Base-by-base conservation (phyloP, 768 basidiomycete species). In the Pisolithus orientalis region DNA sequence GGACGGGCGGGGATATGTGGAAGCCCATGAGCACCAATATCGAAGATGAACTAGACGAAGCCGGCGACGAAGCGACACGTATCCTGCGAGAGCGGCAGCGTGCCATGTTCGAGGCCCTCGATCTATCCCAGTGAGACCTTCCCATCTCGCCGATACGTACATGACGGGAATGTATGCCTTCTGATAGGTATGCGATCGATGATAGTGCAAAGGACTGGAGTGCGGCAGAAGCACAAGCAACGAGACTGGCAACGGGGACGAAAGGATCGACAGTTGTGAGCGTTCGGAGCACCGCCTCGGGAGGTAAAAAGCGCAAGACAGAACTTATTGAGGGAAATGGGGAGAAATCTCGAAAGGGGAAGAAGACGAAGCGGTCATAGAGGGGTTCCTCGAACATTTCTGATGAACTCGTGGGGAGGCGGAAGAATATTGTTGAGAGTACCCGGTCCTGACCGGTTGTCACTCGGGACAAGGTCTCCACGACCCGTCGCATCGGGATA, bases 21-120 rank as follows among this genome's bases (percentile, higher is more conserved):
- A 68, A 75, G 62, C 75, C 78, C 2, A 69, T 81, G 25, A 60
- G 72, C 47, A 65, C 64, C 6, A 69, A 65, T 14, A 65, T 91
- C 8, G 80, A 82, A 43, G 79, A 83, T 7, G 90, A 94, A 61
- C 70, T 92, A 11, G 75, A 87, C 21, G 84, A 85, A 55, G 93
- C 89, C 0, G 94, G 89, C 0, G 79, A 83, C 55, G 79, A 80
- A 56, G 85, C 79, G 47, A 74, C 85, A 47, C 69, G 64, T 45
- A 59, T 59, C 52, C 69, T 81, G 57, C 67, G 72, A 29, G 85
- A 87, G 70, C 80, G 86, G 67, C 94, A 97, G 70, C 76, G 86
- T 24, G 87, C 88, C 67, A 82, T 97, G 76, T 84, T 98, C 46
- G 84, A 91, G 57, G 80, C 89, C 21, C 76, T 99, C 29, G 93